These are phyloP conservation scores for Fusarium sp. DNA, from an alignment of 2,329 filamentous ascomycete genomes.

Conservation along the genomic window DNA sequence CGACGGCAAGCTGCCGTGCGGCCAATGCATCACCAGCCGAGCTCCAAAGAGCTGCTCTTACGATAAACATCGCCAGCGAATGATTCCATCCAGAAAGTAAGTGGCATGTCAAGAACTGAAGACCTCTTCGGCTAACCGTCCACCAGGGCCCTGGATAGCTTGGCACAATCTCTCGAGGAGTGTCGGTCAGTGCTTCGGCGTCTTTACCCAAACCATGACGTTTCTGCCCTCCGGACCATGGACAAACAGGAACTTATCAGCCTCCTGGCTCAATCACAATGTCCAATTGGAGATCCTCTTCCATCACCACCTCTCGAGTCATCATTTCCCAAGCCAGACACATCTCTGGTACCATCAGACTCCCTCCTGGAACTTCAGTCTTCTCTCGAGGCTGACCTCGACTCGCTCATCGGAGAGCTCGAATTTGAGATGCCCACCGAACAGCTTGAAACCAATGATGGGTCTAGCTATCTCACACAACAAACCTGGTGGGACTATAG, in stretches of 20 bases:
- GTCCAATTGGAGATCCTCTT: constrained; percentile 54
- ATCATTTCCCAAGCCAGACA: constrained; percentile 58
- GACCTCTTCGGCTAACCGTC: constrained; percentile 9
- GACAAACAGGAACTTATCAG: constrained; percentile 68
- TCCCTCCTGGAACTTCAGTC: constrained; percentile 29
- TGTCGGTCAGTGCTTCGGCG: constrained; percentile 56
- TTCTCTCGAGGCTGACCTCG: constrained; percentile 34
- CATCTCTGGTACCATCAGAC: constrained; percentile 47
- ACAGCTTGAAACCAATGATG: constrained; percentile 19
- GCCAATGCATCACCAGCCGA: constrained; percentile 83
- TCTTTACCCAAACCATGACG: constrained; percentile 67
- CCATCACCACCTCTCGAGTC: constrained; percentile 64
- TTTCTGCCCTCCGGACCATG: constrained; percentile 61
- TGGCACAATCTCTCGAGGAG: constrained; percentile 72
- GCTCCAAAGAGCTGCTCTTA: constrained; percentile 83
- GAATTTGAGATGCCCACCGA: constrained; percentile 32
- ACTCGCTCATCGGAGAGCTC: constrained; percentile 32
- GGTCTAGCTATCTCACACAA: constrained; percentile 17
- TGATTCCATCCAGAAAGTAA: constrained; percentile 81
- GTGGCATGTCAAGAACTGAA: constrained; percentile 41
- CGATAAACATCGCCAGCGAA: constrained; percentile 79
- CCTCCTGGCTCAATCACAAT: constrained; percentile 59
- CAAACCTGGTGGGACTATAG: constrained; percentile 30
- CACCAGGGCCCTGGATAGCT: constrained; percentile 65
- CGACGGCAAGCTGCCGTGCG: constrained; percentile 82